A percentile compares a stretch with the other conserved stretches of the same genome.
Conservation (phyloP, 352 stramenopile species). For the Pythium guiyangense region DNA sequence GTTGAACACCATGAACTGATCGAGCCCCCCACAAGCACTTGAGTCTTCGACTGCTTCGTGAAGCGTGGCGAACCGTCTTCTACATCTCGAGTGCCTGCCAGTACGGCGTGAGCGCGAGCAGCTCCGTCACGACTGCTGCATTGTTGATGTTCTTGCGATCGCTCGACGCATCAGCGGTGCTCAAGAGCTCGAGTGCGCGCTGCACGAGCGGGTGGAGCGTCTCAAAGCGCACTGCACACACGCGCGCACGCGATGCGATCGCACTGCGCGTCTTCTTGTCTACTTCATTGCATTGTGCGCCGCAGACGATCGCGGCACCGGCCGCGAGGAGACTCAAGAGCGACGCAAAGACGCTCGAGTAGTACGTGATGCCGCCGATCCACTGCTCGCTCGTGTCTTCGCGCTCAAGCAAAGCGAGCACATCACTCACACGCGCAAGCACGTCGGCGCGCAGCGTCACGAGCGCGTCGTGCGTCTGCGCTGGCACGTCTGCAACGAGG, state of each 20-base stretch:
- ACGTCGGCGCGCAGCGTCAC: conserved; percentile 25
- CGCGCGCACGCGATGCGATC: conserved; percentile 5
- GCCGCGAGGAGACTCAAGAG: conserved; percentile 43
- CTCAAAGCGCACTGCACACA: conserved; percentile 20
- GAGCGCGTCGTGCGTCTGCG: conserved; percentile 4
- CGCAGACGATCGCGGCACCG: conserved; percentile 30
- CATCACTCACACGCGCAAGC: conserved; percentile 21
- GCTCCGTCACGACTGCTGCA: conserved; percentile 15
- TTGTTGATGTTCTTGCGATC: conserved; percentile 42
- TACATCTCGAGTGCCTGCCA: conserved; percentile 20
- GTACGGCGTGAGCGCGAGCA: conserved; percentile 48
- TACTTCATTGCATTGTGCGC: conserved; percentile 4
- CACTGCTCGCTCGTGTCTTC: conserved; percentile 23
- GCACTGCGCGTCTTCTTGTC: conserved; percentile 10
- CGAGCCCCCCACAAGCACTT: too few species aligned
- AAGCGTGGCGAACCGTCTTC: too few species aligned
- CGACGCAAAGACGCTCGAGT: conserved; percentile 53
- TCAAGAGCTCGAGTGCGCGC: conserved; percentile 28
- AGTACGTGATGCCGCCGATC: conserved; percentile 66
- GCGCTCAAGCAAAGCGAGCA: conserved; percentile 5
- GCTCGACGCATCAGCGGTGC: background rate
- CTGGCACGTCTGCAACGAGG: conserved; percentile 13
- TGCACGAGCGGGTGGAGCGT: conserved; percentile 32
- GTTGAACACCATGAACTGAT: too few species aligned
- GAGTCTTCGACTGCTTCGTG: too few species aligned